Percentiles rank a stretch among this genome's conserved stretches.
Evolutionary conservation across 2,329 filamentous ascomycete species (phyloP).

Genomic region (Corinectria fuckeliana): DNA sequence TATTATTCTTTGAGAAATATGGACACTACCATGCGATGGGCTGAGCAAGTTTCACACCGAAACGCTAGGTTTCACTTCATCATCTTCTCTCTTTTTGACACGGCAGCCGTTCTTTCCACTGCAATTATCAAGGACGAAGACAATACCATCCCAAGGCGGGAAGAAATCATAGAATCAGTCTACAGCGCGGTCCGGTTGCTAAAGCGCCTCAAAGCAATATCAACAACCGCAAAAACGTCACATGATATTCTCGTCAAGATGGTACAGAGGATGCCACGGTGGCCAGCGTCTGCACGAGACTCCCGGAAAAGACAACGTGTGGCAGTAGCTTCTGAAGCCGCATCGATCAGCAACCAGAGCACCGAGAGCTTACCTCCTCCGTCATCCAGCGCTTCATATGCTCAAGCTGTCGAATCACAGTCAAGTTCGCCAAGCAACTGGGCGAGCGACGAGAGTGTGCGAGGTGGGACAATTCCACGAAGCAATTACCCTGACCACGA

Average conservation of each 20-base stretch:
- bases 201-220: slow-evolving; percentile 39
- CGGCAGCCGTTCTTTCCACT: slow-evolving; percentile 55
- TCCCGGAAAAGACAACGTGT: slow-evolving; percentile 24
- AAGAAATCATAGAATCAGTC: slow-evolving; percentile 49
- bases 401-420: slow-evolving; percentile 15
- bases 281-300: slow-evolving; percentile 13
- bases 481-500: slow-evolving; percentile 22
- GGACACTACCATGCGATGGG: slow-evolving; percentile 47
- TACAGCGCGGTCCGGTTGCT: slow-evolving; percentile 43
- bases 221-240: slow-evolving; percentile 44
- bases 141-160: slow-evolving; percentile 46
- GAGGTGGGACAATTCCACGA: slow-evolving; percentile 22
- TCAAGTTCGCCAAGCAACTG: slow-evolving; percentile 25
- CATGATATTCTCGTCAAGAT: slow-evolving; percentile 43
- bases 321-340: background rate
- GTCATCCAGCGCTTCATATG: slow-evolving; percentile 6
- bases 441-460: slow-evolving; percentile 17
- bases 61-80: slow-evolving; percentile 59
- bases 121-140: slow-evolving; percentile 56
- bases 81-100: slow-evolving; percentile 59
- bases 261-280: slow-evolving; percentile 39
- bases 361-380: slow-evolving; percentile 1
- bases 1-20: slow-evolving; percentile 52
- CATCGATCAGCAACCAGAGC: background rate
- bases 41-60: slow-evolving; percentile 51